Conservation (phyloP, 1,284 basidiomycete genomes). For the Ganoderma boninense region DNA sequence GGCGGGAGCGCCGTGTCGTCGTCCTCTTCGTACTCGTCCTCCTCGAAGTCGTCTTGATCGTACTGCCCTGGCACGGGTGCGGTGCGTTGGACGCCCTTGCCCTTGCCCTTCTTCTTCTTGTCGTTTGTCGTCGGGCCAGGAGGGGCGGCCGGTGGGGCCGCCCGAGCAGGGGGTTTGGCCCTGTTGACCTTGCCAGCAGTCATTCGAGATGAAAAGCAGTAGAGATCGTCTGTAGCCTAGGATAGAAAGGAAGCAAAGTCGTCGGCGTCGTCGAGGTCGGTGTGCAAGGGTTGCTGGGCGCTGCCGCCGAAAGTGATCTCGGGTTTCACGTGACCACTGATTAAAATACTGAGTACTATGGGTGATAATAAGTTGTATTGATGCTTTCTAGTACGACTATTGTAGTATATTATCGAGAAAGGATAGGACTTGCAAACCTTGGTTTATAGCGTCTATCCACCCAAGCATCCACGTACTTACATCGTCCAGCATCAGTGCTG, state of each 20-base stretch:
- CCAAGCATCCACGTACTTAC: too few relatives aligned
- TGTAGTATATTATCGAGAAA: too few relatives aligned
- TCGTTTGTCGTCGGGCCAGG: constrained; percentile 29
- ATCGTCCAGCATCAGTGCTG: too few relatives aligned
- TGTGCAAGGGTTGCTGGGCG: constrained; percentile 21
- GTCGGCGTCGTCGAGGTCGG: constrained; percentile 23
- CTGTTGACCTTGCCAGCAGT: constrained; percentile 29
- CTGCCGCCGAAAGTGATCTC: constrained; percentile 20
- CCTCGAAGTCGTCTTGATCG: constrained; percentile 27
- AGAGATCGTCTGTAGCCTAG: constrained; percentile 15
- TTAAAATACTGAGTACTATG: not conserved
- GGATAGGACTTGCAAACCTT: too few relatives aligned
- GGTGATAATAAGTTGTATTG: too few relatives aligned
- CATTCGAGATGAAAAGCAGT: constrained; percentile 26
- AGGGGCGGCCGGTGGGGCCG: constrained; percentile 22
- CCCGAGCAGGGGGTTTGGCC: constrained; percentile 26
- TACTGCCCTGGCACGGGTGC: constrained; percentile 10
- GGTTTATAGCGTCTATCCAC: too few relatives aligned
- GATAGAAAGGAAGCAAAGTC: constrained; percentile 18
- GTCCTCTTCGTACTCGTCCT: constrained; percentile 41
- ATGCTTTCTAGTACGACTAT: too few relatives aligned
- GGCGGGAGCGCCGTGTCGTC: constrained; percentile 42
- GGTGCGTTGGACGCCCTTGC: constrained; percentile 44
- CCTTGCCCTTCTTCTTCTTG: constrained; percentile 59
- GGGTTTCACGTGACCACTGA: constrained; percentile 20